Conservation (phyloP, 2,329 filamentous ascomycete genomes). For the Beauveria scarabaeidicola region DNA sequence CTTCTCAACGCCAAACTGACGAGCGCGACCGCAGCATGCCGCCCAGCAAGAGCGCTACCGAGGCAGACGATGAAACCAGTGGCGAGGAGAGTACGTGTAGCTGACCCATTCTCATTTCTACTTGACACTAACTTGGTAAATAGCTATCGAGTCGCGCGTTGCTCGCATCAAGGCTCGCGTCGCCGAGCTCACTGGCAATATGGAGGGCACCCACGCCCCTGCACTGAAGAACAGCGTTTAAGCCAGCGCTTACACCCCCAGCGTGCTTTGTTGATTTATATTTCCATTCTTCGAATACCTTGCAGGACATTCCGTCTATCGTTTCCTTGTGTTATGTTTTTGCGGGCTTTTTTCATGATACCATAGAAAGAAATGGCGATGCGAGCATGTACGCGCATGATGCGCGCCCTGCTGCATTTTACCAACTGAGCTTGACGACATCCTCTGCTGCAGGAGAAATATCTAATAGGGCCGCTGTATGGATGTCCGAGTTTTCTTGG, state of each 20-base stretch:
- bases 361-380: constrained; percentile 13
- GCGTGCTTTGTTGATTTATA: background rate
- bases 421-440: background rate
- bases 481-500: background rate
- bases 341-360: constrained; percentile 19
- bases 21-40: constrained; percentile 52
- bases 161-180: constrained; percentile 97
- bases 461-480: background rate
- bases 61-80: constrained; percentile 30
- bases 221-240: background rate
- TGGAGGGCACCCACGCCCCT: constrained; percentile 46
- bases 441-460: background rate
- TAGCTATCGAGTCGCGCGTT: constrained; percentile 91
- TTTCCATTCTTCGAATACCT: constrained; percentile 8
- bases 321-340: constrained; percentile 3
- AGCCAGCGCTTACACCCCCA: background rate
- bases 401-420: background rate
- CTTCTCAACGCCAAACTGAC: constrained; percentile 55
- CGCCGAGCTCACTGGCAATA: constrained; percentile 82
- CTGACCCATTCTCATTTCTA: background rate
- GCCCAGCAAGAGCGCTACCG: constrained; percentile 39
- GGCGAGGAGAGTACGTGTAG: constrained; percentile 25
- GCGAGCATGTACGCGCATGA: background rate
- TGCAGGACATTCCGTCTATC: background rate
- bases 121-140: constrained; percentile 17